Evolutionary conservation across 2,329 filamentous ascomycete genomes (phyloP), one percentile per base, ranked within the genome.

Genomic region (Colletotrichum paranaense): DNA sequence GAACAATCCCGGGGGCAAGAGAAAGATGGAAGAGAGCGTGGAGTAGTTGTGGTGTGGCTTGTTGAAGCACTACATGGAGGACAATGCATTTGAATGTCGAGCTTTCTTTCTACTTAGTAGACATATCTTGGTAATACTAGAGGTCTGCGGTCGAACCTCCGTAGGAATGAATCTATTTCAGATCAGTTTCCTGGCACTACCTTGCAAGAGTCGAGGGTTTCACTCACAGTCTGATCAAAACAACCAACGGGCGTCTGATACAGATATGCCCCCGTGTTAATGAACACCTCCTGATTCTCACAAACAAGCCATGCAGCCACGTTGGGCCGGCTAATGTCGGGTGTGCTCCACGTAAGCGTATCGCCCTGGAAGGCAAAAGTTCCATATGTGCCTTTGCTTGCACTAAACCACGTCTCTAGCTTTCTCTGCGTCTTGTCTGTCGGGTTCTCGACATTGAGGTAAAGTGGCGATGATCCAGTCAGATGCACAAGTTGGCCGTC

Each of bases 251-350:
- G 89, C 12, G 89, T 91, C 80, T 88, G 81, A 77, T 91, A 91
- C 30, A 81, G 81, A 77, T 91, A 91, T 16, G 87, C 88, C 0
- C 90, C 89, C 67, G 90, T 84, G 76, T 91, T 91, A 77, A 91
- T 85, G 77, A 88, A 91, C 74, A 91, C 75, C 58, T 77, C 78
- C 80, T 89, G 86, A 6, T 83, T 82, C 58, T 81, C 82, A 74
- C 89, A 92, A 65, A 91, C 89, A 75, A 90, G 85, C 88, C 89
- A 92, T 1, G 90, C 89, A 24, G 86, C 87, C 57, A 84, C 77
- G 77, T 91, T 92, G 63, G 88, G 89, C 46, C 89, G 79, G 62
- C 81, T 80, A 42, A 91, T 80, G 28, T 83, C 85, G 1, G 84
- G 78, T 16, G 82, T 84, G 66, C 80, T 84, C 90, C 89, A 91